Evolutionary conservation across 805 yeast genomes (phyloP).

Genomic region (Cyberlindnera euphorbiiphila): DNA sequence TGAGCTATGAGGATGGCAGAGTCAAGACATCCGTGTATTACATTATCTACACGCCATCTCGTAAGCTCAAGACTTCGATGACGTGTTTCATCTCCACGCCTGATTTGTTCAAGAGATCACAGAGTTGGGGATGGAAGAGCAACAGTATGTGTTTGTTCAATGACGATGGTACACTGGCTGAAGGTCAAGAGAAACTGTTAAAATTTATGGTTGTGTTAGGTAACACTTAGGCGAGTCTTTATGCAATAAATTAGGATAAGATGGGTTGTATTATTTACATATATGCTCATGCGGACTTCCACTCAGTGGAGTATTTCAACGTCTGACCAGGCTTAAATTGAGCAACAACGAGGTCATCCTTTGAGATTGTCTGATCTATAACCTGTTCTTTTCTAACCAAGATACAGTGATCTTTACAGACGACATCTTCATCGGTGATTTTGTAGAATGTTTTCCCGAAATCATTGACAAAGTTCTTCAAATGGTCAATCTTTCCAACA

Average conservation of each 20-base stretch:
- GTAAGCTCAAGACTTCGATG: slow-evolving; percentile 40
- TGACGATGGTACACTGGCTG: slow-evolving; percentile 43
- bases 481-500: slow-evolving; percentile 55
- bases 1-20: slow-evolving; percentile 46
- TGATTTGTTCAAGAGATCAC: slow-evolving; percentile 46
- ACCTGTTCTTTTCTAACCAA: slow-evolving; percentile 49
- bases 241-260: too few relatives aligned
- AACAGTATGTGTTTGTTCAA: slow-evolving; percentile 49
- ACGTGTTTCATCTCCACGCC: slow-evolving; percentile 57
- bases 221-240: slow-evolving; percentile 29
- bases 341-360: slow-evolving; percentile 52
- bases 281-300: slow-evolving; percentile 39
- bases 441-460: slow-evolving; percentile 71
- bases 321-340: slow-evolving; percentile 85
- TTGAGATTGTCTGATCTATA: slow-evolving; percentile 57
- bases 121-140: slow-evolving; percentile 63
- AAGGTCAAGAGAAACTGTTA: slow-evolving; percentile 40
- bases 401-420: slow-evolving; percentile 44
- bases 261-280: too few relatives aligned
- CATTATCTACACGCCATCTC: slow-evolving; percentile 51
- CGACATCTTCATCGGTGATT: slow-evolving; percentile 42
- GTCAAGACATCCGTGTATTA: slow-evolving; percentile 45
- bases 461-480: slow-evolving; percentile 72
- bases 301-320: slow-evolving; percentile 68
- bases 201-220: slow-evolving; percentile 51